Evolutionary conservation across 129 eudicot species (phyloP).

Genomic region (Flaveria ramosissima): DNA sequence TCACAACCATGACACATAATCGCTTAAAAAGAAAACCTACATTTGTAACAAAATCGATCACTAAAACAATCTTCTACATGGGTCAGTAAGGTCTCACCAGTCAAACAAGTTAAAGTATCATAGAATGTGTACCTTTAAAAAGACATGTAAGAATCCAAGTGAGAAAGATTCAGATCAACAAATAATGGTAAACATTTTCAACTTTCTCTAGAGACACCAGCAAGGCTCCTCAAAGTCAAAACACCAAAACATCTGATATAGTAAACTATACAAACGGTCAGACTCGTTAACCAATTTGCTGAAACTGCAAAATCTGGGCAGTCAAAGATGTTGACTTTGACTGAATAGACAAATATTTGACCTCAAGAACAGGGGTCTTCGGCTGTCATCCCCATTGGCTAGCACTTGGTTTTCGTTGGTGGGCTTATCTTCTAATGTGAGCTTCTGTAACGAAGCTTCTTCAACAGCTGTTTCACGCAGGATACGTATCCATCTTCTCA

Average conservation of each 20-base stretch:
- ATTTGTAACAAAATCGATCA: no score
- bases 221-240: background rate
- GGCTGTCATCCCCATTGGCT: conserved; percentile 39
- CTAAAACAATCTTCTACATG: background rate
- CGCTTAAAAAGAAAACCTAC: no score
- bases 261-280: conserved; percentile 36
- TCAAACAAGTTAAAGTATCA: background rate
- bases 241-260: conserved; percentile 3
- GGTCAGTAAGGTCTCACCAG: background rate
- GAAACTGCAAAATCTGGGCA: conserved; percentile 38
- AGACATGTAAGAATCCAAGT: conserved; percentile 2
- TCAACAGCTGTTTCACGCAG: conserved; percentile 26
- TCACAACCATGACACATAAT: no score
- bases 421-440: conserved; percentile 40
- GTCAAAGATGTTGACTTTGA: conserved; percentile 28
- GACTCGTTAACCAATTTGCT: conserved; percentile 22
- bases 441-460: conserved; percentile 41
- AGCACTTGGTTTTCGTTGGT: conserved; percentile 22
- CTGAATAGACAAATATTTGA: conserved; percentile 3
- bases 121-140: background rate
- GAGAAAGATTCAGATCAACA: conserved; percentile 18
- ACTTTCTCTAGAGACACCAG: background rate
- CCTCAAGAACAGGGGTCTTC: conserved; percentile 33
- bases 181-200: conserved; percentile 12
- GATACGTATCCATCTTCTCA: conserved; percentile 55